A percentile compares a stretch with the other conserved stretches of the same genome.
Conservation (phyloP, 2,329 filamentous ascomycete species). For the Colletotrichum ledebouriae region DNA sequence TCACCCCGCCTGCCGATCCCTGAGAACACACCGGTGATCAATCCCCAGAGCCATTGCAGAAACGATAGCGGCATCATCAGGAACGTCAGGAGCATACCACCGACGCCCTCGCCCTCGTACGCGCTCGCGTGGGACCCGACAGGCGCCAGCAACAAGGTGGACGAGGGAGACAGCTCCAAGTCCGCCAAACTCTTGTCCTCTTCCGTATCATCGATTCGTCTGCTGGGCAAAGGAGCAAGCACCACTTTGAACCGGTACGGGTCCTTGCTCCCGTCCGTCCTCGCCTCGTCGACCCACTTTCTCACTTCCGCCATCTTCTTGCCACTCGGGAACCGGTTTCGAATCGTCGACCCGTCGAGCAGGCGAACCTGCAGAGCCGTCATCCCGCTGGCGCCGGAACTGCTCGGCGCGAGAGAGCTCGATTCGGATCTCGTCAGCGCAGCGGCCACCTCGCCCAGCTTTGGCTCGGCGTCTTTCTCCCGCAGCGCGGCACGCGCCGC, state of each 20-base stretch:
- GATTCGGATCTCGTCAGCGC: constrained; percentile 51
- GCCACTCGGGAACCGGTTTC: constrained; percentile 75
- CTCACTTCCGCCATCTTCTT: constrained; percentile 78
- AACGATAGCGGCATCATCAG: constrained; percentile 44
- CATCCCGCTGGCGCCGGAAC: constrained; percentile 45
- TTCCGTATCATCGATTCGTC: constrained; percentile 79
- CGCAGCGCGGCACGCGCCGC: constrained; percentile 62
- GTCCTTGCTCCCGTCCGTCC: constrained; percentile 63
- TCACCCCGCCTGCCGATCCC: constrained; percentile 44
- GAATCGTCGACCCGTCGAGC: constrained; percentile 85
- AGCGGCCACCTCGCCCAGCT: constrained; percentile 49
- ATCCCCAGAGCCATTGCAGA: constrained; percentile 52
- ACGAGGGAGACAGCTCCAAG: constrained; percentile 81
- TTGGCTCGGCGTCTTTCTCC: constrained; percentile 45
- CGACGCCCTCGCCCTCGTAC: constrained; percentile 51
- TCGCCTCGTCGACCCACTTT: constrained; percentile 79
- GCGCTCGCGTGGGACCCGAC: constrained; percentile 64
- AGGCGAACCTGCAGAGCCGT: constrained; percentile 81
- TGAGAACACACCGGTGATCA: constrained; percentile 49
- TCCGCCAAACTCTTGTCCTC: constrained; percentile 77
- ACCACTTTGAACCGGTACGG: constrained; percentile 91
- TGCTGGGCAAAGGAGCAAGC: constrained; percentile 81
- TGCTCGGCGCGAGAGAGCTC: constrained; percentile 50
- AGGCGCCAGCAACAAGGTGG: constrained; percentile 86
- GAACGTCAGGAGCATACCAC: constrained; percentile 22